Conservation (phyloP, 257 asterid species). For the Primulina eburnea region DNA sequence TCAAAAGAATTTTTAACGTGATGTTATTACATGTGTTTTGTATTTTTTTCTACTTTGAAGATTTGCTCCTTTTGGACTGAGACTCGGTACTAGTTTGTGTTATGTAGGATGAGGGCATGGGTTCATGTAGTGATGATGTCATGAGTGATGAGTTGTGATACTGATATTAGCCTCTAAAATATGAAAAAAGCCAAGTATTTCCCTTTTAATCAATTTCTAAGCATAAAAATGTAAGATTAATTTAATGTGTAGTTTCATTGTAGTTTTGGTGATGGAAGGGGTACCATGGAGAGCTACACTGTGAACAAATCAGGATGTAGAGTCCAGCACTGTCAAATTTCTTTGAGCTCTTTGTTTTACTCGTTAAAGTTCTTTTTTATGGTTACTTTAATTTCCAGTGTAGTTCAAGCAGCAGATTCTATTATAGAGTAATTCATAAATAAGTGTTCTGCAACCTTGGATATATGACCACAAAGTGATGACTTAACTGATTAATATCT, state of each 20-base stretch:
- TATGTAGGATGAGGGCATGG: neutral
- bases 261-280: neutral
- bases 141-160: neutral
- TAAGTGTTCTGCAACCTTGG: neutral
- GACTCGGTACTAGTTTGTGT: neutral
- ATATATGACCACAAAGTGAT: neutral
- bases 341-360: neutral
- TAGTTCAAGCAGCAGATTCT: neutral
- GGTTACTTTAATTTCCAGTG: neutral
- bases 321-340: neutral
- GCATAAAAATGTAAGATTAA: neutral
- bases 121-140: neutral
- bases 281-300: neutral
- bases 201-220: conserved; percentile 2
- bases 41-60: neutral
- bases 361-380: neutral
- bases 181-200: neutral
- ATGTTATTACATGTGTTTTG: conserved; percentile 8
- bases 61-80: neutral
- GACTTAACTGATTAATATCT: neutral
- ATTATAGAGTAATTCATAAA: neutral
- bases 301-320: neutral
- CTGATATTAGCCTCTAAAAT: neutral
- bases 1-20: conserved; percentile 7
- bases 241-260: conserved; percentile 1